Base-by-base conservation (phyloP, 2,329 filamentous ascomycete genomes). In the Alternaria arborescens region DNA sequence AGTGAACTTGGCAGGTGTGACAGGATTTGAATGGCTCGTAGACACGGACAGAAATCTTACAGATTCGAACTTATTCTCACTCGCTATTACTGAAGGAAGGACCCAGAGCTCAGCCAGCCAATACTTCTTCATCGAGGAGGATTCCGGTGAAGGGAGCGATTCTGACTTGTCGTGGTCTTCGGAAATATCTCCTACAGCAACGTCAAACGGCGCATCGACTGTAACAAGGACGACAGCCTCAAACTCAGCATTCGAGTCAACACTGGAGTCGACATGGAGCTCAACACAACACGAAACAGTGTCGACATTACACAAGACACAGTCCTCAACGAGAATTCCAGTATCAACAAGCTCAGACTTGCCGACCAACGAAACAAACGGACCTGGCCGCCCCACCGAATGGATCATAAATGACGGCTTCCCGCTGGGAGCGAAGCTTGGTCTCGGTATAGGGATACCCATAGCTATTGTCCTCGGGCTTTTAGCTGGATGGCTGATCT, bases 41-140 rank as follows among this genome's bases (percentile, higher is more conserved):
- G 48, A 42, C 12, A 60, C 57, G 30, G 34, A 34, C 4, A 63
- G 57, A 22, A 47, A 63, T 32, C 61, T 63, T n/a, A 46, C 48
- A 8, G 14, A 34, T 26, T 63, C 53, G 11, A 60, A 58, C n/a
- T 11, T 60, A 4, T 60, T 60, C 44, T 63, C 42, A 30, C 28
- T 63, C 22, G 24, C 24, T 26, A 26, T 26, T 26, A 26, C 24
- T 26, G 0, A 26, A 26, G 24, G 24, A 26, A 26, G 2, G 0
- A 26, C 34, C 16, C n/a, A n/a, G 11, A 46, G 46, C 42, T 18
- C 32, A 8, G 55, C 52, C 40, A 60, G 56, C 32, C 43, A 52
- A 7, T 60, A 57, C 50, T 60, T 57, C 16, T 55, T 52, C 24
- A 60, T 63, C 7, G 38, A 40, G 10, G 20, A 18, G 11, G 28